Base-by-base conservation (phyloP, 257 asterid species). In the Euphrasia confusa region DNA sequence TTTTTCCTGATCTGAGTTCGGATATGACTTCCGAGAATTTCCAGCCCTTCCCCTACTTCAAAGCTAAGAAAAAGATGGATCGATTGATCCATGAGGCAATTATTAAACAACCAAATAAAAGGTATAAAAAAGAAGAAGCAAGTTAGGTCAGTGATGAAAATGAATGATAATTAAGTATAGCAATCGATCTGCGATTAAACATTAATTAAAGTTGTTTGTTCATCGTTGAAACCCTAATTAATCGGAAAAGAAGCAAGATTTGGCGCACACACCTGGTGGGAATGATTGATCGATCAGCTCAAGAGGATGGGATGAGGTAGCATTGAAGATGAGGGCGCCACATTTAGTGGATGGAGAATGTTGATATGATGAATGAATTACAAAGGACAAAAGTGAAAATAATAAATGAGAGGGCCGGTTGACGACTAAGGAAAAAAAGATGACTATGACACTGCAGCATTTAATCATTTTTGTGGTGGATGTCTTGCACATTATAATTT, bases 341-440 rank as follows among this genome's bases (percentile, higher is more conserved):
- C 33, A 52, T 53, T 54, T 24, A 26, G 58, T 54, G 58, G 58
- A 54, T 54, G 58, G 35, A 54, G 58, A 54, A 24, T 3, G 24
- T 3, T 54, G 58, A 24, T 21, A 54, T 24, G 35, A 24, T 21
- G 24, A 21, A 21, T 21, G 24, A 21, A 21, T 10, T 21, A 26
- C 33, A 54, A 53, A 21, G 32, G 55, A 13, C 12, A 10, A 54
- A 24, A 54, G 7, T 6, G 24, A 5, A 5, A 14, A 50, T 10
- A 54, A 54, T 54, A 54, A 54, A 54, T 54, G 58, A 54, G 58
- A 54, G 58, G 58, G 24, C 10, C 58, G 24, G 24, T 21, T 21
- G 24, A 54, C 58, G 5, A 7, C 5, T 1, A 45, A 7, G 8
- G 24, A 54, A 53, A 52, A 21, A 53, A 21, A 54, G 33, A 54